These are phyloP conservation scores for Trametes sp. DNA, from an alignment of 1,284 basidiomycete genomes.

Conservation along the genomic window DNA sequence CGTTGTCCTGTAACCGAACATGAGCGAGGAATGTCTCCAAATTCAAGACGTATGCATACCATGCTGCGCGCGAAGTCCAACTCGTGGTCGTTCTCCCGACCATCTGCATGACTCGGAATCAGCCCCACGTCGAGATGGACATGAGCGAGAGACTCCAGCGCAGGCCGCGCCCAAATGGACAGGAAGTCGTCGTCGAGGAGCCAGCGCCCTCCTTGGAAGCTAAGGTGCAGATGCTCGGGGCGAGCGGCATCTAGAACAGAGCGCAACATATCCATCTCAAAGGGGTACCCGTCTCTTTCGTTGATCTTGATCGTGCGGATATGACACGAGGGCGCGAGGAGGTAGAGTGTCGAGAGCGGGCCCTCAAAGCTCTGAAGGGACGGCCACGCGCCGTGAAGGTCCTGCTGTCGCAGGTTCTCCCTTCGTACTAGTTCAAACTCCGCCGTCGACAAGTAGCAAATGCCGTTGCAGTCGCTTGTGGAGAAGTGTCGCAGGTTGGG, in stretches of 20 bases:
- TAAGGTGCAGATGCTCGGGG: neutral
- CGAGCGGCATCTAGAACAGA: neutral
- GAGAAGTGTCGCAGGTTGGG: neutral
- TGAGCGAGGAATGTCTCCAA: neutral
- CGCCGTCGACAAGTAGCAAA: neutral
- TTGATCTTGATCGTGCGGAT: neutral
- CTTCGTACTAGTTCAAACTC: neutral
- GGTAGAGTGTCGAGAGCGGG: neutral
- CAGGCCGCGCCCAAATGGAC: neutral
- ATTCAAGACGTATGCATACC: neutral
- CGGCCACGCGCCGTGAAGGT: neutral
- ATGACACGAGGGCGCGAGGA: neutral
- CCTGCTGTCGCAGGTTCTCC: neutral
- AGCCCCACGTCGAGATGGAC: neutral
- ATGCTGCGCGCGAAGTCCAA: neutral
- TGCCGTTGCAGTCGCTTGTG: neutral
- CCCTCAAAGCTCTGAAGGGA: neutral
- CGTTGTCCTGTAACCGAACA: neutral
- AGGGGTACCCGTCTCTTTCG: neutral
- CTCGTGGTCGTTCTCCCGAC: neutral
- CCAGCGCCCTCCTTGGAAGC: neutral
- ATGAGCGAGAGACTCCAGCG: neutral
- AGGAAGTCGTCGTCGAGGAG: neutral
- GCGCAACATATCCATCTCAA: neutral
- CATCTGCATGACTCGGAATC: neutral